Evolutionary conservation across 2,329 filamentous ascomycete genomes (phyloP).

Genomic region (Xylaria sp.): DNA sequence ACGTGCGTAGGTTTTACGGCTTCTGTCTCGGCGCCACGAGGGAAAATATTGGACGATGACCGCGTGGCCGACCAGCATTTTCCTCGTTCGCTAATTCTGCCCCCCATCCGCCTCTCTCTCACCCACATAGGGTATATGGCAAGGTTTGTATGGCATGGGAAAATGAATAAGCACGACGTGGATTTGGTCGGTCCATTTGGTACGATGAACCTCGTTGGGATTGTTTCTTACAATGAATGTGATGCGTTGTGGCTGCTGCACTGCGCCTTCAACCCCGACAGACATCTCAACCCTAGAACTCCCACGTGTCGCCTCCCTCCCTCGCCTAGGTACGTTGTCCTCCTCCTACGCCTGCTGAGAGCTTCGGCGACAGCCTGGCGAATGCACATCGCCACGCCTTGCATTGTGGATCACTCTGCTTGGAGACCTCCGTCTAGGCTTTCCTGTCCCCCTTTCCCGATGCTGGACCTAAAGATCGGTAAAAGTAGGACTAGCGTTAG

Average conservation of each 20-base stretch:
- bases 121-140: no score
- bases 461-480: not conserved
- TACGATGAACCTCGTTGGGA: not conserved
- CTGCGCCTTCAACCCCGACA: constrained; percentile 7
- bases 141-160: not conserved
- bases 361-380: not conserved
- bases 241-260: not conserved
- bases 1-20: not conserved
- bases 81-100: not conserved
- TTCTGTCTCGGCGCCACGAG: constrained; percentile 21
- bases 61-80: constrained; percentile 26
- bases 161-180: constrained; percentile 1
- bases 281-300: constrained; percentile 10
- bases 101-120: no score
- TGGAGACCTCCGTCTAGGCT: constrained; percentile 1
- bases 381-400: constrained; percentile 1
- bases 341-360: not conserved
- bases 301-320: constrained; percentile 16
- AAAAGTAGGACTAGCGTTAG: not conserved
- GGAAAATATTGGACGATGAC: constrained; percentile 12
- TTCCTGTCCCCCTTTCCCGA: not conserved
- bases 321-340: constrained; percentile 2
- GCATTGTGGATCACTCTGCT: not conserved
- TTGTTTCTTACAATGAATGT: not conserved
- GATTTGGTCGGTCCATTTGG: not conserved